Conservation (phyloP, 208 protist genomes). For the Leishmania mexicana region DNA sequence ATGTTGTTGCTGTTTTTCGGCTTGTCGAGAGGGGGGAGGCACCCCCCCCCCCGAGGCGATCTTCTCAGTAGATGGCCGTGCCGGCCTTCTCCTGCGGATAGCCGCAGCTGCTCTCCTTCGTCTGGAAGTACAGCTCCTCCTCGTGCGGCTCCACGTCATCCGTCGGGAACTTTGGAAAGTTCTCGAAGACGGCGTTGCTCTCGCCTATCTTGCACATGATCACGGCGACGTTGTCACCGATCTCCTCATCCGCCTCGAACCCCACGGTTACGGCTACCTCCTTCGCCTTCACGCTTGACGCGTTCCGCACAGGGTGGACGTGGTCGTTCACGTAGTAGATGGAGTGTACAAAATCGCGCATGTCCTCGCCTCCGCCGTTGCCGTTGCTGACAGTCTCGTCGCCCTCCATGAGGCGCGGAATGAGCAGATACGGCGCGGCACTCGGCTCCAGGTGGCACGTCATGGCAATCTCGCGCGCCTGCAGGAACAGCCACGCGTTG, state of each 20-base stretch:
- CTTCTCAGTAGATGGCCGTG: slow-evolving; percentile 22
- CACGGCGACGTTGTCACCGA: slow-evolving; percentile 27
- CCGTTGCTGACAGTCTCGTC: slow-evolving; percentile 41
- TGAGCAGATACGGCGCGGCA: slow-evolving; percentile 63
- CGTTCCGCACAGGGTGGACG: slow-evolving; percentile 32
- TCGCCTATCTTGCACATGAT: slow-evolving; percentile 37
- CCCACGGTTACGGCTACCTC: slow-evolving; percentile 74
- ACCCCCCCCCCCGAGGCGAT: not conserved
- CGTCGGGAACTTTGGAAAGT: slow-evolving; percentile 85
- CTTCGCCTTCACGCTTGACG: slow-evolving; percentile 15
- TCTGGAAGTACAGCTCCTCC: slow-evolving; percentile 65
- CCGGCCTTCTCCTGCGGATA: slow-evolving; percentile 56
- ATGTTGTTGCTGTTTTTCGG: too few species aligned
- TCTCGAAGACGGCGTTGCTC: slow-evolving; percentile 78
- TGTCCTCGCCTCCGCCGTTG: slow-evolving; percentile 22
- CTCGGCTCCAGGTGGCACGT: slow-evolving; percentile 50
- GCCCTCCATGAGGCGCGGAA: slow-evolving; percentile 76
- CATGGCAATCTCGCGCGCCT: slow-evolving; percentile 84
- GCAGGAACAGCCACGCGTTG: slow-evolving; percentile 78
- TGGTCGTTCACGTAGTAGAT: slow-evolving; percentile 76
- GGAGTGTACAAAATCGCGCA: slow-evolving; percentile 41
- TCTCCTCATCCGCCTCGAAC: slow-evolving; percentile 29
- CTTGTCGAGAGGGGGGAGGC: not conserved
- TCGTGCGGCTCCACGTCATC: slow-evolving; percentile 36
- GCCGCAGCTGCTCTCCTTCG: slow-evolving; percentile 40